Base-by-base conservation (phyloP, 2,329 filamentous ascomycete species). In the Tolypocladium tropicale region DNA sequence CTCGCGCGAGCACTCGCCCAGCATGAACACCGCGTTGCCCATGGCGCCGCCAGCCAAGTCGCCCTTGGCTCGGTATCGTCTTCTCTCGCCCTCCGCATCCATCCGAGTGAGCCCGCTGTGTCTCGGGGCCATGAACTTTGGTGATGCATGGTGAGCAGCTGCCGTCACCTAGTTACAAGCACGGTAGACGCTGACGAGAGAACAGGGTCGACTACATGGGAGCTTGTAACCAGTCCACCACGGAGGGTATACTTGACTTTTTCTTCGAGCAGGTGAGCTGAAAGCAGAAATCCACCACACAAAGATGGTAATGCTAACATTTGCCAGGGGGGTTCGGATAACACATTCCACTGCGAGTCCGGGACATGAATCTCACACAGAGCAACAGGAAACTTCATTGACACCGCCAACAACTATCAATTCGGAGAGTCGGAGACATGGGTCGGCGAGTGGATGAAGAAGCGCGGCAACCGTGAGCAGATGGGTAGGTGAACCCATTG, bases 391-490 rank as follows among this genome's bases (percentile, higher is more conserved):
- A 90, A 90, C 70, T 89, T 90, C 68, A 84, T 90, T 64, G 87
- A 90, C 67, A 88, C 84, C 0, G 65, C 84, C 57, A 86, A 83
- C 71, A 85, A 84, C 67, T 89, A 89, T 70, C 85, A 87, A 62
- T 71, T 75, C 55, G 76, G 74, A 58, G 77, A 88, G 67, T 81
- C 81, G 1, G 86, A 89, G 68, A 68, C 64, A 54, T 86, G 85
- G 81, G 73, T 90, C 56, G 86, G 86, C 37, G 83, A 86, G 61
- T 90, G 86, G 85, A 85, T 88, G 82, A 75, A 77, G 62, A 77
- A 78, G 58, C 78, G 83, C 11, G 75, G 78, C n/a, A 81, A 81
- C 57, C 79, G 87, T 28, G 85, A 88, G 61, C 75, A 87, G 65
- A 80, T 90, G 69, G 75, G 78, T 79, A 63, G 58, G 74, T 65